Evolutionary conservation across 176 grass and related monocot genomes (phyloP).

Genomic region (Phragmites australis): DNA sequence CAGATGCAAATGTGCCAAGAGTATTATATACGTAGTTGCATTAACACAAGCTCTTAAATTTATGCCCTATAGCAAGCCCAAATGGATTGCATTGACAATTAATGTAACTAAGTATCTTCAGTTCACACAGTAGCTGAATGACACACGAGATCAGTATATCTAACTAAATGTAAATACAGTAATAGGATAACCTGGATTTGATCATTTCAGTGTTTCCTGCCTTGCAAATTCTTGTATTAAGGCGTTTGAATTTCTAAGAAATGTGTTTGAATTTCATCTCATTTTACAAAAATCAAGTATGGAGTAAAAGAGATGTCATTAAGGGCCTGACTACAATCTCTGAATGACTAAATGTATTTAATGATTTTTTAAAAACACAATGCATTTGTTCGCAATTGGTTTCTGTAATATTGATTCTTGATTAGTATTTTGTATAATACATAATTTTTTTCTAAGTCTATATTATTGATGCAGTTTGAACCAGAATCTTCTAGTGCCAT

Average conservation of each 20-base stretch:
- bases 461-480: constrained; percentile 70
- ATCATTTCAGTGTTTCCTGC: not conserved
- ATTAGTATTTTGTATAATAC: not conserved
- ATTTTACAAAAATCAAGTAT: constrained; percentile 26
- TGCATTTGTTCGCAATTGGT: not conserved
- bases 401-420: constrained; percentile 21
- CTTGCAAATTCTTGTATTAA: constrained; percentile 17
- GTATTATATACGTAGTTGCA: not conserved
- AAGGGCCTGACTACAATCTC: not conserved
- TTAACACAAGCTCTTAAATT: not conserved
- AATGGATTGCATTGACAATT: constrained; percentile 18
- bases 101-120: constrained; percentile 12
- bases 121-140: not conserved
- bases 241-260: not conserved
- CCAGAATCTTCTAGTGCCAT: constrained; percentile 94
- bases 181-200: not conserved
- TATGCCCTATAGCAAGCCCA: not conserved
- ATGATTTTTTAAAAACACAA: not conserved
- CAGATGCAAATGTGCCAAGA: constrained; percentile 1
- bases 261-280: not conserved
- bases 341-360: not conserved
- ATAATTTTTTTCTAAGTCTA: constrained; percentile 23
- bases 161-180: not conserved
- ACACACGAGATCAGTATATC: not conserved
- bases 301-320: constrained; percentile 11